Conservation (phyloP, 2,329 filamentous ascomycete species). For the Truncatella angustata region DNA sequence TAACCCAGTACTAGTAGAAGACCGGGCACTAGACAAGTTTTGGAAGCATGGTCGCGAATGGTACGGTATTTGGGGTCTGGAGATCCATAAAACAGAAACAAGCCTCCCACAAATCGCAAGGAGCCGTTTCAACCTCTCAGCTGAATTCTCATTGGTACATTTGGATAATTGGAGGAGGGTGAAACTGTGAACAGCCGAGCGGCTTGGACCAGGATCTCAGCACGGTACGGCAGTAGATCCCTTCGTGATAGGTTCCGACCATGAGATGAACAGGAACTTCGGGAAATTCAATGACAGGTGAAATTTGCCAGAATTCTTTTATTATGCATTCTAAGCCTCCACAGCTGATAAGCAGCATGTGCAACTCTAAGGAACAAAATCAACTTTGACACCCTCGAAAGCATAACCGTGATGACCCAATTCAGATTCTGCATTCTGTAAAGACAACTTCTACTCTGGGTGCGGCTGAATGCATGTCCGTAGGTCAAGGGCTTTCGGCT, state of each 20-base stretch:
- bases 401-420: neutral
- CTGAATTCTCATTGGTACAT: neutral
- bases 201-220: neutral
- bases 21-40: neutral
- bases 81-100: constrained; percentile 2
- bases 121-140: neutral
- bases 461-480: too few relatives aligned
- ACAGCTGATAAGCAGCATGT: neutral
- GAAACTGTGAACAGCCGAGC: constrained; percentile 1
- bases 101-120: constrained; percentile 4
- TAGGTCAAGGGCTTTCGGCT: too few relatives aligned
- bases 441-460: too few relatives aligned
- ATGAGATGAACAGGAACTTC: neutral
- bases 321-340: neutral
- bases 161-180: neutral
- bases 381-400: neutral
- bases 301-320: neutral
- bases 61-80: neutral
- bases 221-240: neutral
- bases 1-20: neutral
- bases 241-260: neutral
- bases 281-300: neutral
- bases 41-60: neutral
- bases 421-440: too few relatives aligned
- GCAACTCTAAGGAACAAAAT: neutral